phyloP scores from a whole-genome alignment of 2,329 filamentous ascomycete species.

The Rosellinia necatrix region DNA sequence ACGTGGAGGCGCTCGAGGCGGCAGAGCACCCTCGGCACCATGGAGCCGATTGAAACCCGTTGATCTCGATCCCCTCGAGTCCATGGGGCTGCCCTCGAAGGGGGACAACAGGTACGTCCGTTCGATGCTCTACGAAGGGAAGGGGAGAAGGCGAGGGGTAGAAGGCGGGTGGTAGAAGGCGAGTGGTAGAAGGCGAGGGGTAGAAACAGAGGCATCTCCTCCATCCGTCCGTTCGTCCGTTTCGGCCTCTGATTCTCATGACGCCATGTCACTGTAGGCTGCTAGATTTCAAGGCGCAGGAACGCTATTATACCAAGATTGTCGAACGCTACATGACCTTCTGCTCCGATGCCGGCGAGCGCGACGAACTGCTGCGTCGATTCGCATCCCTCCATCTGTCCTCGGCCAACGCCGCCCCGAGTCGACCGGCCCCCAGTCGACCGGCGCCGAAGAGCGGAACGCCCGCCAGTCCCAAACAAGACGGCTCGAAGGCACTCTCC shows the following conservation, averaged over 20 bases:
- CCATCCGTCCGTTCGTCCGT: too few relatives aligned
- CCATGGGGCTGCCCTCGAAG: constrained; percentile 85
- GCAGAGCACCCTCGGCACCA: constrained; percentile 54
- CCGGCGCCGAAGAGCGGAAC: constrained; percentile 26
- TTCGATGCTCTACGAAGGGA: too few relatives aligned
- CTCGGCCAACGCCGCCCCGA: constrained; percentile 32
- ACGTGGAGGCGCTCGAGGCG: constrained; percentile 40
- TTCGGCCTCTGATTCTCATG: too few relatives aligned
- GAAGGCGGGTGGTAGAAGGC: too few relatives aligned
- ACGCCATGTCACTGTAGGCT: too few relatives aligned
- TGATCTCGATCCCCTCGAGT: constrained; percentile 76
- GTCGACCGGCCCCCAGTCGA: constrained; percentile 17
- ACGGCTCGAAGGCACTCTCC: constrained; percentile 67
- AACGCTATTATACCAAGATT: constrained; percentile 85
- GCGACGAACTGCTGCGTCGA: constrained; percentile 73
- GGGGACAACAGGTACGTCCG: constrained; percentile 76
- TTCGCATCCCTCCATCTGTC: constrained; percentile 67
- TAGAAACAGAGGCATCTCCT: too few relatives aligned
- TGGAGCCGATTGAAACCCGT: constrained; percentile 77
- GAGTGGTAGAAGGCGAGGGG: too few relatives aligned
- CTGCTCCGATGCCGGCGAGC: constrained; percentile 74
- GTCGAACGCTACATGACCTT: constrained; percentile 88
- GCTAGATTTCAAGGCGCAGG: constrained; percentile 76
- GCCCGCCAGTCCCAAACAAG: constrained; percentile 33
- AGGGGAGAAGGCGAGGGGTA: too few relatives aligned